phyloP scores from a whole-genome alignment of 352 stramenopile genomes.

The Peronospora destructor region DNA sequence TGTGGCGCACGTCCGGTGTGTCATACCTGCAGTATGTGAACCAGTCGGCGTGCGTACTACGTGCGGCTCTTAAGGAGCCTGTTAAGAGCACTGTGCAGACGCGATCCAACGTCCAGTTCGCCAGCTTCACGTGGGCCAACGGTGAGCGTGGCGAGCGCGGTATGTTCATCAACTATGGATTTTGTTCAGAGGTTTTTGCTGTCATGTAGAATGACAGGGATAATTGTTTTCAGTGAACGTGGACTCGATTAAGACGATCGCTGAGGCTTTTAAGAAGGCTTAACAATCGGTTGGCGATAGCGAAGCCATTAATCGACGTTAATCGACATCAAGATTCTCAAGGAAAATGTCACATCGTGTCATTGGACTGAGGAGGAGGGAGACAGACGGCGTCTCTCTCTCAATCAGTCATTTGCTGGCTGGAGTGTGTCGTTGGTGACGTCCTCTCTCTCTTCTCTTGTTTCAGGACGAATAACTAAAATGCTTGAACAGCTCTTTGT shows the following conservation, averaged over 20 bases:
- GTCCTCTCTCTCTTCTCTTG: conserved; percentile 7
- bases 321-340: conserved; percentile 7
- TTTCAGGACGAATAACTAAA: conserved; percentile 22
- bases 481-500: conserved; percentile 25
- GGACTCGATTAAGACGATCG: conserved; percentile 78
- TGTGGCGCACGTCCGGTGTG: conserved; percentile 80
- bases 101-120: conserved; percentile 75
- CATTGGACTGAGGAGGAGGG: conserved; percentile 9
- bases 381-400: background rate
- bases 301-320: conserved; percentile 4
- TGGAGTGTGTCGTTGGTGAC: background rate
- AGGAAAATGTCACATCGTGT: conserved; percentile 17
- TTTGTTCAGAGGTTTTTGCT: background rate
- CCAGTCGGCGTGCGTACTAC: conserved; percentile 69
- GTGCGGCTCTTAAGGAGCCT: conserved; percentile 77
- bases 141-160: conserved; percentile 71
- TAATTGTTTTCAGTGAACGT: conserved; percentile 40
- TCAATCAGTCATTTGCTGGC: background rate
- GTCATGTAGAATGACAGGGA: background rate
- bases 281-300: conserved; percentile 29
- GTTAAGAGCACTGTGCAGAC: conserved; percentile 75
- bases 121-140: conserved; percentile 80
- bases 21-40: conserved; percentile 88
- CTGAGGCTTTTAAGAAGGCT: conserved; percentile 69
- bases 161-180: conserved; percentile 21